These are phyloP conservation scores for Setaria italica DNA, from an alignment of 202 grass and related monocot genomes.

Conservation along the genomic window DNA sequence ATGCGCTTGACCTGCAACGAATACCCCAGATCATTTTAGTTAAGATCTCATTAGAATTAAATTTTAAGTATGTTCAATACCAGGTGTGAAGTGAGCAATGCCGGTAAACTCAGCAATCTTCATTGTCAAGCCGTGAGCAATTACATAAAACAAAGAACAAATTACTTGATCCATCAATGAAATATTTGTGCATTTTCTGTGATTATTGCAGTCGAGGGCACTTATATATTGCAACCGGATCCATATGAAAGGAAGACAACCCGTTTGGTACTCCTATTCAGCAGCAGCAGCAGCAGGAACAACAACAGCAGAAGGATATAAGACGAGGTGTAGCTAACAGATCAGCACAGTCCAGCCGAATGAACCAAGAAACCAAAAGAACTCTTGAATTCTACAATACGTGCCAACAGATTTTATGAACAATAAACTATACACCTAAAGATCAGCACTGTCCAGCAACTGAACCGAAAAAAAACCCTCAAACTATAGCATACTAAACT, in stretches of 20 bases:
- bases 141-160: not conserved
- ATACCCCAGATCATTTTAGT: not conserved
- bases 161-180: not conserved
- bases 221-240: not conserved
- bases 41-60: not conserved
- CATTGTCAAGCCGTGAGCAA: not conserved
- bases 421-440: not conserved
- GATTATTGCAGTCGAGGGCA: not conserved
- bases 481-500: not conserved
- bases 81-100: not conserved
- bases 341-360: not conserved
- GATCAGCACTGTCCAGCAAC: too few relatives aligned
- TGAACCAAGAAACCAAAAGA: not conserved
- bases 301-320: not conserved
- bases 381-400: not conserved
- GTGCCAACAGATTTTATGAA: not conserved
- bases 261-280: not conserved
- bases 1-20: constrained; percentile 55
- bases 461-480: not conserved
- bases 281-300: not conserved
- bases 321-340: too few relatives aligned
- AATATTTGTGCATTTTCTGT: not conserved
- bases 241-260: not conserved
- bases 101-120: not conserved
- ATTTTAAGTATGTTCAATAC: not conserved